Evolutionary conservation across 306 rosid genomes (phyloP).

Genomic region (Cicer yamashitae): DNA sequence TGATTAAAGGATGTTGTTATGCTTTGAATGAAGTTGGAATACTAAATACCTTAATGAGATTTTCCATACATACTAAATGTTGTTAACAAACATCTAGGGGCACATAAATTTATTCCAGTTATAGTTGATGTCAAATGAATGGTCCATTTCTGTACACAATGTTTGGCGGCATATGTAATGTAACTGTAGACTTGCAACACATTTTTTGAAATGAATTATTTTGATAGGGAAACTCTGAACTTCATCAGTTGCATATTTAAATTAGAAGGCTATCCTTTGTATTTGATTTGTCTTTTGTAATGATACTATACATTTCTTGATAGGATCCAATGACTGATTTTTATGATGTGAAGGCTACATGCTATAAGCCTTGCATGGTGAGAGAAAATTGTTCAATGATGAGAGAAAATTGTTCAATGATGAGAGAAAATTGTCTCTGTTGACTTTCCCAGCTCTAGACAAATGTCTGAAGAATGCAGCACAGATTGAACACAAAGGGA

Average conservation of each 20-base stretch:
- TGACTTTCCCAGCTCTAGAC: conserved; percentile 87
- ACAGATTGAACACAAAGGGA: conserved; percentile 79
- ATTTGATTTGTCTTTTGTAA: conserved; percentile 31
- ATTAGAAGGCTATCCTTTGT: conserved; percentile 13
- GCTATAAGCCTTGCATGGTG: conserved; percentile 30
- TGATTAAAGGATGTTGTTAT: neutral
- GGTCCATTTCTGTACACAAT: neutral
- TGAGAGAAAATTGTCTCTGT: conserved; percentile 48
- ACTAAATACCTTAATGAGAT: neutral
- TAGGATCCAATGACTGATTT: neutral
- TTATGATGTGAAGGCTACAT: conserved; percentile 37
- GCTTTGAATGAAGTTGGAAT: conserved; percentile 5
- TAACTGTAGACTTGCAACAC: neutral
- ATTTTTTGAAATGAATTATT: conserved; percentile 1
- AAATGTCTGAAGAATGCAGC: conserved; percentile 93
- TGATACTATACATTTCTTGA: neutral
- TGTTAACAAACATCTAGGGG: conserved; percentile 18
- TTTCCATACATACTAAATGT: conserved; percentile 8
- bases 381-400: conserved; percentile 22
- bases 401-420: conserved; percentile 32
- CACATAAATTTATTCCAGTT: conserved; percentile 9
- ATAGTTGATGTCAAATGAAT: conserved; percentile 26
- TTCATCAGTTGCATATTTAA: conserved; percentile 21
- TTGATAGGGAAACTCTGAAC: conserved; percentile 41
- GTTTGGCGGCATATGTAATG: neutral